Conservation (phyloP, 805 yeast genomes). For the Metschnikowia continentalis region DNA sequence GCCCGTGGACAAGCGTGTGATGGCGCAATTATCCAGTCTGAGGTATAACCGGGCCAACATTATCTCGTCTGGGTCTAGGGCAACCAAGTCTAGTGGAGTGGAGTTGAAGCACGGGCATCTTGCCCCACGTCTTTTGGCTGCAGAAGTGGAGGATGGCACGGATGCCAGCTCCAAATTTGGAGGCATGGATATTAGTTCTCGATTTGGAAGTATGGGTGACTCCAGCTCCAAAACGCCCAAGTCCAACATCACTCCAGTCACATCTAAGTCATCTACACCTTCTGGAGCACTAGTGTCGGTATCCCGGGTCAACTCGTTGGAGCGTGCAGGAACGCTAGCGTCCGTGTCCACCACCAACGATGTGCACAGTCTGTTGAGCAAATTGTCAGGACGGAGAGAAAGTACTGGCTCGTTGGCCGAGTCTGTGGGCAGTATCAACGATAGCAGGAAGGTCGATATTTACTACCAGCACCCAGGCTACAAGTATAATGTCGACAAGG, state of each 20-base stretch:
- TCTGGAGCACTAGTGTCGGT: constrained; percentile 10
- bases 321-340: constrained; percentile 28
- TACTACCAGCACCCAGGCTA: constrained; percentile 43
- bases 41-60: constrained; percentile 10
- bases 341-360: constrained; percentile 18
- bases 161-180: constrained; percentile 15
- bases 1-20: constrained; percentile 37
- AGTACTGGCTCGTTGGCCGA: constrained; percentile 22
- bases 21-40: constrained; percentile 18
- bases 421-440: constrained; percentile 30
- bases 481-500: constrained; percentile 19
- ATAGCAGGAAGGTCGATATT: constrained; percentile 23
- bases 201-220: neutral
- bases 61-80: constrained; percentile 5
- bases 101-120: constrained; percentile 61
- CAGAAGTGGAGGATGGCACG: constrained; percentile 60
- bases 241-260: constrained; percentile 10
- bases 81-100: constrained; percentile 40
- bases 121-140: constrained; percentile 64
- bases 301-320: constrained; percentile 28
- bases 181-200: neutral
- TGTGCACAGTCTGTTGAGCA: constrained; percentile 19
- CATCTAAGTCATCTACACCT: constrained; percentile 14
- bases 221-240: neutral
- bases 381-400: constrained; percentile 16